A percentile compares a stretch with the other conserved stretches of the same genome.
These are phyloP conservation scores for Backusella morwellensis DNA, from an alignment of 192 early-diverging fungal species.

Conservation along the genomic window DNA sequence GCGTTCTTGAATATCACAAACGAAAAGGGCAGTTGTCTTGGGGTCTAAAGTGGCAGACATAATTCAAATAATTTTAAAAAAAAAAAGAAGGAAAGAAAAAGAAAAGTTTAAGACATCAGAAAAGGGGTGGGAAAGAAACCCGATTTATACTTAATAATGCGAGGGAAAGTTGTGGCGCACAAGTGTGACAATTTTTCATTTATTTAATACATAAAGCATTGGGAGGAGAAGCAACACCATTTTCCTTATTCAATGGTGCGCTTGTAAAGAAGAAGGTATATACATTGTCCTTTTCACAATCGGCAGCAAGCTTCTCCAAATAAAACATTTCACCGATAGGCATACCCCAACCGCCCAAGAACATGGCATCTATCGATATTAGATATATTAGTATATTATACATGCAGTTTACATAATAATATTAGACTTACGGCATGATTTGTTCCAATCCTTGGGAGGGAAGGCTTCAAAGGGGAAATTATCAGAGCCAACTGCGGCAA, in stretches of 20 bases:
- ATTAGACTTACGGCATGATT: conserved; percentile 18
- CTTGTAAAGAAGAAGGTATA: conserved; percentile 33
- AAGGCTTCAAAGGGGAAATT: conserved; percentile 20
- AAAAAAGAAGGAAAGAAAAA: neutral
- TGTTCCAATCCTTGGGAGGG: conserved; percentile 14
- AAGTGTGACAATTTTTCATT: neutral
- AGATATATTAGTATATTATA: neutral
- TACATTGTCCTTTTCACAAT: conserved; percentile 20
- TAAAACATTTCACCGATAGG: conserved; percentile 35
- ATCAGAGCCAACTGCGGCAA: conserved; percentile 33
- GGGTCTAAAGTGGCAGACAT: conserved; percentile 48
- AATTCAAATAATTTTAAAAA: neutral
- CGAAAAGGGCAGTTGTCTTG: conserved; percentile 76
- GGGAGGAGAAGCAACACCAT: conserved; percentile 30
- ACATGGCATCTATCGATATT: conserved; percentile 11
- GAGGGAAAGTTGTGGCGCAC: neutral
- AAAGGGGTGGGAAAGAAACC: neutral
- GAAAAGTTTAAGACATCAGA: neutral
- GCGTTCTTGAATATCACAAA: conserved; percentile 93
- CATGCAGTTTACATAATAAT: neutral
- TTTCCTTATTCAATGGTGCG: conserved; percentile 31
- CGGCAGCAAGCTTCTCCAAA: conserved; percentile 27
- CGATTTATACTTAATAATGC: neutral
- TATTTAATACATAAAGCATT: conserved; percentile 39
- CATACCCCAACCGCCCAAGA: conserved; percentile 34